Evolutionary conservation across 768 basidiomycete species (phyloP), one percentile per base, ranked within the genome.

Genomic region (Multifurca ochricompacta): DNA sequence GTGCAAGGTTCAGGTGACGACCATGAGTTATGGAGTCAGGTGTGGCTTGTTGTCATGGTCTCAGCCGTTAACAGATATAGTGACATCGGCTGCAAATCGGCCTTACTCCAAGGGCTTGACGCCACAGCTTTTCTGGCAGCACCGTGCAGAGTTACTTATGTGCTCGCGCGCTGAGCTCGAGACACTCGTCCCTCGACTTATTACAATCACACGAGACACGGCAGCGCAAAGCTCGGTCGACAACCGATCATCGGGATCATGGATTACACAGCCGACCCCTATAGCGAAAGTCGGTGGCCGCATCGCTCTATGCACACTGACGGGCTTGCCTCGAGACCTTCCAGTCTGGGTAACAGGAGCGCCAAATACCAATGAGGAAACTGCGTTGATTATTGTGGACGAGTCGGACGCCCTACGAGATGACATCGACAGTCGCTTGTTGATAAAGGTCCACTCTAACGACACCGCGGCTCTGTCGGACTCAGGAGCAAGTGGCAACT

Each of bases 1-100:
- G 79, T 97, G 7, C 93, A 95, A 67, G 95, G 95, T 1, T 90
- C 88, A 0, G 95, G 93, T 0, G 95, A 97, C 63, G 95, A 98
- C 63, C 91, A 94, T 64, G 93, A 96, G 67, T 73, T 87, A 5
- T 94, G 91, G 92, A 78, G 83, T 27, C 79, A 80, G 80, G 88
- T 87, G 51, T 28, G 73, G 65, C 14, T 28, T 18, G 25, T 31
- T 47, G 34, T 48, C 48, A 4, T 42, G 48, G 48, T 48, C 45
- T 56, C 30, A 31, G 11, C 23, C 25, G n/a, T 25, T 16, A 6
- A 25, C 23, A 7, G 13, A 41, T 7, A 14, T 32, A 23, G n/a
- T n/a, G n/a, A n/a, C n/a, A n/a, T n/a, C n/a, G n/a, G n/a, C n/a
- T n/a, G n/a, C n/a, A n/a, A n/a, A n/a, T n/a, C n/a, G n/a, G n/a